Base-by-base conservation (phyloP, 139 green algal species). In the Coccomyxa sp. region DNA sequence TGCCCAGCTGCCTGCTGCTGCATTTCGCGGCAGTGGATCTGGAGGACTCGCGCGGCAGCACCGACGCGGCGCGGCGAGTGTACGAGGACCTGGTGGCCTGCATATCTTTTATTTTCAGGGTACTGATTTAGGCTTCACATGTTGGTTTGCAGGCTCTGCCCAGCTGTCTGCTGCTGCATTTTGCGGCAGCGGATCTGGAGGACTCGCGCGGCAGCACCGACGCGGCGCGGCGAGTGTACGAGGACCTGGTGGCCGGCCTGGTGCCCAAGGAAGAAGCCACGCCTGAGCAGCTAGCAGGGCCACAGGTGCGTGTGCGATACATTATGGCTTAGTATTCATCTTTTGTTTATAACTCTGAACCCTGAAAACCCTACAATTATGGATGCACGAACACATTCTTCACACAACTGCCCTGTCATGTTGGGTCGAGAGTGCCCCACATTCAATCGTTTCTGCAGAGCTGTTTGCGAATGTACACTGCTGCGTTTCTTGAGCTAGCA, bases 21-120 rank as follows among this genome's bases (percentile, higher is more conserved):
- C 92, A 93, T 82, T 96, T 96, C 83, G 90, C 92, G 1, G 90
- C 91, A 0, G 95, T 93, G 3, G 95, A 98, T 58, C 31, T 94
- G 58, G 74, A 96, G 57, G 94, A 97, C 83, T 60, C 45, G 28
- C 32, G 80, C 4, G 94, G 92, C 58, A 30, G 87, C 57, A 51
- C 86, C 27, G 87, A 90, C 10, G 88, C 82, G 13, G 93, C 93
- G 0, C 89, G 86, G 25, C 79, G 88, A n/a, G 85, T 96, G 27
- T 92, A 93, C 32, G 90, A 93, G 76, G 88, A 84, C 57, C 75
- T 91, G 13, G 82, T 88, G 16, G 82, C 77, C 11, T n/a, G n/a
- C n/a, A n/a, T n/a, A n/a, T n/a, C n/a, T n/a, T n/a, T n/a, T n/a
- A n/a, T n/a, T n/a, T n/a, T n/a, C n/a, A n/a, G n/a, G n/a, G n/a